Conservation (phyloP, 1,284 basidiomycete genomes). For the Apiotrichum laibachii region DNA sequence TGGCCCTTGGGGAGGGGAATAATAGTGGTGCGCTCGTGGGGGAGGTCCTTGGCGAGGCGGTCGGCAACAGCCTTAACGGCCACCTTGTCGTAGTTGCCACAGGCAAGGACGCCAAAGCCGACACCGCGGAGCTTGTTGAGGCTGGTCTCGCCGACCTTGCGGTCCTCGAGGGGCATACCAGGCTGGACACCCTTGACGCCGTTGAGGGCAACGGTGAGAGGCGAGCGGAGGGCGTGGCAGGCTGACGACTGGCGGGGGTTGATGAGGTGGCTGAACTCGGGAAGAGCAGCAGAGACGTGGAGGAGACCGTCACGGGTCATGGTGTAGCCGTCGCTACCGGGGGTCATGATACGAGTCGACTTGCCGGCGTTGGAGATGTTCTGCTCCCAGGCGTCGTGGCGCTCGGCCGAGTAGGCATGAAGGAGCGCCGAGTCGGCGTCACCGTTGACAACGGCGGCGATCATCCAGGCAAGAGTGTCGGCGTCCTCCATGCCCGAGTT, state of each 20-base stretch:
- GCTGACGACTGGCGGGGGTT: constrained; percentile 23
- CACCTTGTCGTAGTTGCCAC: constrained; percentile 5
- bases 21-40: constrained; percentile 10
- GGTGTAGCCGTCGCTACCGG: constrained; percentile 19
- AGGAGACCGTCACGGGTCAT: constrained; percentile 22
- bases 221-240: constrained; percentile 20
- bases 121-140: constrained; percentile 15
- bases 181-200: constrained; percentile 4
- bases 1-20: constrained; percentile 9
- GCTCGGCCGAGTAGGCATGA: constrained; percentile 18
- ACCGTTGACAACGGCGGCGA: constrained; percentile 15
- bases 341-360: constrained; percentile 24
- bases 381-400: constrained; percentile 24
- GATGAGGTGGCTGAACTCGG: constrained; percentile 24
- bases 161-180: constrained; percentile 22
- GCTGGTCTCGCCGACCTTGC: constrained; percentile 6
- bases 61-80: constrained; percentile 3
- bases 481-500: constrained; percentile 26
- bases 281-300: constrained; percentile 15
- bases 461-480: constrained; percentile 23
- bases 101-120: constrained; percentile 18
- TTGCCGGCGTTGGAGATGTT: constrained; percentile 22
- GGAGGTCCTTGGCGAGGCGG: constrained; percentile 10
- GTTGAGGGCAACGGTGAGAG: constrained; percentile 9
- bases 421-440: constrained; percentile 17